These are phyloP conservation scores for Trametes gibbosa DNA, from an alignment of 768 basidiomycete genomes.

Conservation along the genomic window DNA sequence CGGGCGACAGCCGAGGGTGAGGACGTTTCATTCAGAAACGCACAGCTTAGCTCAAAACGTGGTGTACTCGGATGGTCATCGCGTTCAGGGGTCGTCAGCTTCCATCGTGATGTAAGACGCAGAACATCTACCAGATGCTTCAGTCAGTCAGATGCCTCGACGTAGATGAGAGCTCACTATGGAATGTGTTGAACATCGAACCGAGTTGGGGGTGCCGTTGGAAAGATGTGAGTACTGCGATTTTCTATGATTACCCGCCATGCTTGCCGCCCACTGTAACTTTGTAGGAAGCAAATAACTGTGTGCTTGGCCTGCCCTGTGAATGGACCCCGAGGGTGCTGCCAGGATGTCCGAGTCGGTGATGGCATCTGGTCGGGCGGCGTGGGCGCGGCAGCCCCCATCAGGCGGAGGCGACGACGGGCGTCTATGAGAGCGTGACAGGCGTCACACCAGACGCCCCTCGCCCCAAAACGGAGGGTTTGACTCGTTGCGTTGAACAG, in stretches of 20 bases:
- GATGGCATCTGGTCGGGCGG: background rate
- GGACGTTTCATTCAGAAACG: background rate
- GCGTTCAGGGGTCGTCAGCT: background rate
- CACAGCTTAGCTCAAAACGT: background rate
- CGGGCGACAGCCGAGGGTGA: background rate
- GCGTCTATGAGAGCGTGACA: background rate
- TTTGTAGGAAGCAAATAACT: no score
- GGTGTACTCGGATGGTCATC: background rate
- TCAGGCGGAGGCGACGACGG: background rate
- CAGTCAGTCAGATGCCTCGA: background rate
- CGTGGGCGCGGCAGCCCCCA: background rate
- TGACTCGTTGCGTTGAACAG: conserved; percentile 8
- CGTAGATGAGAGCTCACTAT: background rate
- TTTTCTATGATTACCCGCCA: no score
- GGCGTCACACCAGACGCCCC: background rate
- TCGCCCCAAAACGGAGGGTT: conserved; percentile 1
- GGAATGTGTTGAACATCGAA: no score
- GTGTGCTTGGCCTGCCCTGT: no score
- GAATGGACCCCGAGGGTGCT: no score
- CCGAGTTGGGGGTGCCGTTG: no score
- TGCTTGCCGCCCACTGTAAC: no score
- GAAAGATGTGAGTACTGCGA: no score
- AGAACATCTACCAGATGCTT: background rate
- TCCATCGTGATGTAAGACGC: background rate
- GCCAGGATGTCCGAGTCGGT: background rate